phyloP scores from a whole-genome alignment of 805 yeast genomes.

The Candida awuae region DNA sequence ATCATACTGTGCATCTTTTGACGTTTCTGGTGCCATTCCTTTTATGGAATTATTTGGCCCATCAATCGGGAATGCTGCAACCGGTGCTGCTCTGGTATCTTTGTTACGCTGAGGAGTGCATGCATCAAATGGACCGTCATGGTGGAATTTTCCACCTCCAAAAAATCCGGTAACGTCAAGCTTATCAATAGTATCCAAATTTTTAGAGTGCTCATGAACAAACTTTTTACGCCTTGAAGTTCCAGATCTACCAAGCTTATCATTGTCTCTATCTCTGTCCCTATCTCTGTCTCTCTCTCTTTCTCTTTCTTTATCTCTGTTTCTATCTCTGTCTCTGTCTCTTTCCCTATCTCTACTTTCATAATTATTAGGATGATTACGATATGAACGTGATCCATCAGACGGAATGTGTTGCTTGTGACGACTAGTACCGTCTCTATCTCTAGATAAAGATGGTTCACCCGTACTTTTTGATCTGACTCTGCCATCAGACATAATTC shows the following conservation, averaged over 20 bases:
- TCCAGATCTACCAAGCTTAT: slow-evolving; percentile 21
- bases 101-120: slow-evolving; percentile 95
- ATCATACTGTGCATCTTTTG: slow-evolving; percentile 58
- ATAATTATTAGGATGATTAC: slow-evolving; percentile 12
- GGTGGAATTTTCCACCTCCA: slow-evolving; percentile 92
- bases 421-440: slow-evolving; percentile 6
- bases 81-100: slow-evolving; percentile 70
- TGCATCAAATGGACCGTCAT: slow-evolving; percentile 98
- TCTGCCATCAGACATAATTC: slow-evolving; percentile 25
- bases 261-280: slow-evolving; percentile 16
- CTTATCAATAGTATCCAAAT: slow-evolving; percentile 89
- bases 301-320: slow-evolving; percentile 14
- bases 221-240: slow-evolving; percentile 30
- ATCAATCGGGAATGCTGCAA: slow-evolving; percentile 88
- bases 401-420: background rate
- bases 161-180: slow-evolving; percentile 92
- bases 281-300: slow-evolving; percentile 15
- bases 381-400: slow-evolving; percentile 7
- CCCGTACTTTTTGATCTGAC: slow-evolving; percentile 28
- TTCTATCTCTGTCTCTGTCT: slow-evolving; percentile 5
- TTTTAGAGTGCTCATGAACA: slow-evolving; percentile 49
- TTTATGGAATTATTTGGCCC: slow-evolving; percentile 86
- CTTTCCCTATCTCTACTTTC: slow-evolving; percentile 14
- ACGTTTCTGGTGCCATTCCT: slow-evolving; percentile 49
- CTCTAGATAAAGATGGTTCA: slow-evolving; percentile 11